A percentile compares a stretch with the other conserved stretches of the same genome.
Conservation (phyloP, 257 asterid species). For the Misopates orontium region DNA sequence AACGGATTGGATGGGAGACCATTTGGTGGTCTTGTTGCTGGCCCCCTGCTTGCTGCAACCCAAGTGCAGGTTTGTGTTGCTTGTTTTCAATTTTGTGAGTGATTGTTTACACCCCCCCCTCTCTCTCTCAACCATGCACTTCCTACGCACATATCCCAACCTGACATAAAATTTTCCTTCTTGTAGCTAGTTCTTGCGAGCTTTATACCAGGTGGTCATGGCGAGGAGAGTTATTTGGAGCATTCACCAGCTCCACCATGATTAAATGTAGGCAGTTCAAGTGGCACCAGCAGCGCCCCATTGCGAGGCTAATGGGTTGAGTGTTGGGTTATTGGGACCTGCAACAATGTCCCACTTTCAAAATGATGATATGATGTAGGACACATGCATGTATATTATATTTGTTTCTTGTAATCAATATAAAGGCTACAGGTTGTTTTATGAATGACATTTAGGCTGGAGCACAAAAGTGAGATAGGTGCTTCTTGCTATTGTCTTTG, state of each 20-base stretch:
- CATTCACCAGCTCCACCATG: constrained; percentile 39
- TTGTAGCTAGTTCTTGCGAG: constrained; percentile 60
- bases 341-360: no score
- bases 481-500: no score
- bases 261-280: constrained; percentile 31
- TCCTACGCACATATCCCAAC: neutral
- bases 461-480: no score
- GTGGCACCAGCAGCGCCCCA: constrained; percentile 48
- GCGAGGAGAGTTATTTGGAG: constrained; percentile 42
- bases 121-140: neutral
- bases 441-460: no score
- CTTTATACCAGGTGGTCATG: constrained; percentile 41
- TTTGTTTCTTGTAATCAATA: no score
- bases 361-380: no score
- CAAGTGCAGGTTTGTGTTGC: constrained; percentile 33
- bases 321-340: no score
- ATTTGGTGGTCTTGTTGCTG: constrained; percentile 31
- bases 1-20: constrained; percentile 29
- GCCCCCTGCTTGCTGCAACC: constrained; percentile 28
- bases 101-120: neutral
- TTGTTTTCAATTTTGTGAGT: neutral
- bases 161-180: neutral
- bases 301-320: no score
- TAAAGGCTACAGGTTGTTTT: no score
- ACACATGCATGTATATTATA: no score